A percentile compares a stretch with the other conserved stretches of the same genome.
phyloP scores from a whole-genome alignment of 192 early-diverging fungal species.

The Podila horticola region DNA sequence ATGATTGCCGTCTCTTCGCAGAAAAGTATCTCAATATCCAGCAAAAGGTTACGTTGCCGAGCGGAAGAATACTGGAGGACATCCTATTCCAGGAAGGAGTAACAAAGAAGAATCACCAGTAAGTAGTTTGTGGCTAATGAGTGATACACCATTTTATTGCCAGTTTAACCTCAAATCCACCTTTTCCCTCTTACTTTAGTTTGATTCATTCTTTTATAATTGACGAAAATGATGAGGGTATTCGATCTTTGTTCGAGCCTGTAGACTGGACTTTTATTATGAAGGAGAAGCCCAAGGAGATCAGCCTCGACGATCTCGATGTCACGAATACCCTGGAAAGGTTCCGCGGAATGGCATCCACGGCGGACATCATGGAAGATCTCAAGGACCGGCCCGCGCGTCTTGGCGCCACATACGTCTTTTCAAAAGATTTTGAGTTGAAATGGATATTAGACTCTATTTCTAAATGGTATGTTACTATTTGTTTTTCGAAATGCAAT shows the following conservation, averaged over 20 bases:
- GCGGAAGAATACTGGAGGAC: slow-evolving; percentile 10
- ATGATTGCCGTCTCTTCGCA: slow-evolving; percentile 5
- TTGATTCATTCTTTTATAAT: slow-evolving; percentile 21
- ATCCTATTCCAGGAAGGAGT: slow-evolving; percentile 1
- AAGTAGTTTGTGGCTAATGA: background rate
- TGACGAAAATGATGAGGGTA: slow-evolving; percentile 1
- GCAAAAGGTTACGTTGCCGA: slow-evolving; percentile 8
- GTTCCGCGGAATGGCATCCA: background rate
- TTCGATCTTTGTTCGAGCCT: background rate
- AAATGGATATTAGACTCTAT: slow-evolving; percentile 15
- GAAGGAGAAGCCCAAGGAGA: background rate
- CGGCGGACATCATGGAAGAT: slow-evolving; percentile 1
- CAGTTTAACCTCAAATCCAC: background rate
- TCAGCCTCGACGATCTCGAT: background rate
- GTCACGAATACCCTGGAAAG: background rate
- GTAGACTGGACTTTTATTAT: slow-evolving; percentile 8
- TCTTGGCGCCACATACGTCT: slow-evolving; percentile 1
- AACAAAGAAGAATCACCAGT: slow-evolving; percentile 5
- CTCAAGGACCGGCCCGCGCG: background rate
- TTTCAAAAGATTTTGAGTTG: slow-evolving; percentile 1
- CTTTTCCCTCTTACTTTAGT: background rate
- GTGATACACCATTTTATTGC: too few species aligned
- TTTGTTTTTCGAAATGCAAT: background rate
- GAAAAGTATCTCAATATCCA: slow-evolving; percentile 8
- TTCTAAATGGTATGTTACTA: slow-evolving; percentile 10